A percentile compares a stretch with the other conserved stretches of the same genome.
phyloP scores from a whole-genome alignment of 331 rosid species.

The Malus hybrid region DNA sequence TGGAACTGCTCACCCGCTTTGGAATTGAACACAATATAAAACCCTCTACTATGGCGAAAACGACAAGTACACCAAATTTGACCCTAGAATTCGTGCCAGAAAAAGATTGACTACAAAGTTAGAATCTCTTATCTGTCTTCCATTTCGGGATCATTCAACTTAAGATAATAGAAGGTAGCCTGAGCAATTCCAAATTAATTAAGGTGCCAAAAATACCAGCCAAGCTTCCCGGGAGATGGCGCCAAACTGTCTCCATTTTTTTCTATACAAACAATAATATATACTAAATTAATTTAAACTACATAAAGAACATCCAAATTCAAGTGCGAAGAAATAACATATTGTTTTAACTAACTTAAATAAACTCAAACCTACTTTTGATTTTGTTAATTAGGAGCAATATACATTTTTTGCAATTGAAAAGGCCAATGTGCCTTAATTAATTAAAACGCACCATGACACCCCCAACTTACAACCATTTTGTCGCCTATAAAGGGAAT shows the following conservation, averaged over 20 bases:
- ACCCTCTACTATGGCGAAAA: neutral
- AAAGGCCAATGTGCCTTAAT: neutral
- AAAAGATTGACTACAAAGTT: neutral
- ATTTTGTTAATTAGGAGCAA: no score
- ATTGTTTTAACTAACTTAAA: neutral
- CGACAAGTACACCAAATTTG: constrained; percentile 4
- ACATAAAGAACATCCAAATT: no score
- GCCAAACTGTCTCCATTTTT: neutral
- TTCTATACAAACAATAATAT: no score
- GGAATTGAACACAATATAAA: neutral
- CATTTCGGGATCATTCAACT: constrained; percentile 1
- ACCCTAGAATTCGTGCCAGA: neutral
- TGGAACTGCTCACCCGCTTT: neutral
- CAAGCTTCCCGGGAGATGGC: no score
- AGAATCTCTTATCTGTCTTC: neutral
- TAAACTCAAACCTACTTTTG: no score
- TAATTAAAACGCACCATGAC: neutral
- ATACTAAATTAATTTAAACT: no score
- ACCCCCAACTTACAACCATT: neutral
- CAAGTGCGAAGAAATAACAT: no score
- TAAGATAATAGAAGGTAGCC: neutral
- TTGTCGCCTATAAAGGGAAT: neutral
- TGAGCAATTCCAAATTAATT: no score
- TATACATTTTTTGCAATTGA: neutral
- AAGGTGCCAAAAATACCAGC: no score